Evolutionary conservation across 2,329 filamentous ascomycete genomes (phyloP).

Genomic region (Alternaria atra): DNA sequence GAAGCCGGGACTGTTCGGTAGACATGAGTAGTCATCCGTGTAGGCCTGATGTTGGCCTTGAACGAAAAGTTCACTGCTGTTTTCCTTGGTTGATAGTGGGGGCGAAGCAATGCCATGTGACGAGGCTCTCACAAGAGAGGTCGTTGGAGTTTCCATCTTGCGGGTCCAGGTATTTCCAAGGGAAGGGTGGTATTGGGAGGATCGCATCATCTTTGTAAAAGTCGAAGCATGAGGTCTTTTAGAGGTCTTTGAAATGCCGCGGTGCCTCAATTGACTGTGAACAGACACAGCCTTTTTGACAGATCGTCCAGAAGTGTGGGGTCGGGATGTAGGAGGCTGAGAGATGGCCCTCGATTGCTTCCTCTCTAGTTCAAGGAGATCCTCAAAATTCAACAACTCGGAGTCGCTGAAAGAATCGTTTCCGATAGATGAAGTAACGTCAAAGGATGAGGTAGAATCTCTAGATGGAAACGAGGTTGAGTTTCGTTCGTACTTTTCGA

Average conservation of each 20-base stretch:
- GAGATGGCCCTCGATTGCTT: conserved; percentile 40
- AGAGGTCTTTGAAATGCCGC: conserved; percentile 33
- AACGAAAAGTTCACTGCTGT: conserved; percentile 31
- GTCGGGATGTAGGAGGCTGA: conserved; percentile 47
- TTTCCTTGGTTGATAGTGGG: conserved; percentile 39
- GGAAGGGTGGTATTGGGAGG: conserved; percentile 56
- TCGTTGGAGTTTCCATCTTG: conserved; percentile 55
- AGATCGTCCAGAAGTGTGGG: conserved; percentile 24
- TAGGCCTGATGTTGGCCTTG: conserved; percentile 35
- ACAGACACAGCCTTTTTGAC: conserved; percentile 40
- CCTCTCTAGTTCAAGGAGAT: conserved; percentile 38
- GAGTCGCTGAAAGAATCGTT: conserved; percentile 45
- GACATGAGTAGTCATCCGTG: conserved; percentile 31
- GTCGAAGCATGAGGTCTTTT: conserved; percentile 30
- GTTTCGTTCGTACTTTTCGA: conserved; percentile 62
- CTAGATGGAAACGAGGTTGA: conserved; percentile 50
- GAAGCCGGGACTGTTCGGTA: conserved; percentile 25
- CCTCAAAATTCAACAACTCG: conserved; percentile 44
- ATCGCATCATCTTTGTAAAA: conserved; percentile 64
- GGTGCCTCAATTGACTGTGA: conserved; percentile 28
- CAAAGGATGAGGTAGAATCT: conserved; percentile 40
- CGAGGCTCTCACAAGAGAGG: conserved; percentile 61
- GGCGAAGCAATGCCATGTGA: conserved; percentile 38
- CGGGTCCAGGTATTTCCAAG: conserved; percentile 63
- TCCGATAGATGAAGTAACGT: conserved; percentile 38